Base-by-base conservation (phyloP, 2,329 filamentous ascomycete genomes). In the Thermomyces lanuginosus region DNA sequence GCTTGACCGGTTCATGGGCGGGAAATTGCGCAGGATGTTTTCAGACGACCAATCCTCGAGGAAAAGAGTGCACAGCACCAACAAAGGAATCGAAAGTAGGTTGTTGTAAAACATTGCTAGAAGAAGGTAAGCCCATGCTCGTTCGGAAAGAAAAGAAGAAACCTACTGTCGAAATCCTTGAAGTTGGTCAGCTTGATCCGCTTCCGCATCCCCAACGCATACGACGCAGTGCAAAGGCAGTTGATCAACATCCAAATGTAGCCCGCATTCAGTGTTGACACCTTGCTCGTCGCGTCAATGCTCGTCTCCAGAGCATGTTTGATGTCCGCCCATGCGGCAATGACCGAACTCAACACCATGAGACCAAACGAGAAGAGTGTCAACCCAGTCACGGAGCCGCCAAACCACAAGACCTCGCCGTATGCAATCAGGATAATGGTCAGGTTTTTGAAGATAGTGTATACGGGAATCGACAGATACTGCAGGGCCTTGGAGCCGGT, bases 51-150 rank as follows among this genome's bases (percentile, higher is more conserved):
- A 98, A 60, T 95, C 81, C 54, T 98, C 89, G 39, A 77, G 61
- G 37, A 92, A 44, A 28, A 93, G 61, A 17, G 86, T 91, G 51
- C 75, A 74, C 42, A 82, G 51, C 31, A 95, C 56, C 27, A 98
- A 72, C 44, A 95, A 76, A 15, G 89, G 89, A 37, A 98, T 92
- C 31, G 84, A 92, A 40, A 98, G 72, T 24, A 95, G 69, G 58
- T 98, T 95, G 71, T 98, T 98, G 67, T 98, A 98, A 63, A 89
- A 95, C 89, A 95, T 98, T 48, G 84, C 86, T 95, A 57, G 42
- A 62, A 52, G 24, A 36, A 11, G 15, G 34, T 28, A 15, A 21
- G 7, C 24, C 14, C 30, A 15, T 36, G 32, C 17, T 22, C 30
- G 10, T 11, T 8, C n/a, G 23, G n/a, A 9, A 7, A 8, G 14